Base-by-base conservation (phyloP, 352 stramenopile genomes). In the Globisporangium cederbergense region DNA sequence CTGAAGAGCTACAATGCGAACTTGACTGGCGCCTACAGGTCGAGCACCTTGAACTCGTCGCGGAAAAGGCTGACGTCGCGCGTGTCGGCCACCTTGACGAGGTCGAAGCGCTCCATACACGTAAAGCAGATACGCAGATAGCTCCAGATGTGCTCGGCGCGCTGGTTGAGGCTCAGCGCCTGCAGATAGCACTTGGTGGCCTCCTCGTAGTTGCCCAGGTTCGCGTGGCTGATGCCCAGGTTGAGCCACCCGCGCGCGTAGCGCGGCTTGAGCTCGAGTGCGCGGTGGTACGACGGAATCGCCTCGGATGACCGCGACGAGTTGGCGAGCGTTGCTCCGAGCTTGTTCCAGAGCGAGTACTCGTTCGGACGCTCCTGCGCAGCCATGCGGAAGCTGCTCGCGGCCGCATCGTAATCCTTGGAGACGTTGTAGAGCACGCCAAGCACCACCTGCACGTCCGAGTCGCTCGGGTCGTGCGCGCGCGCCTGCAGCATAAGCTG, bases 101-200 rank as follows among this genome's bases (percentile, higher is more conserved):
- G 82, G 77, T 99, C 96, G 75, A 98, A 99, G 53, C 93, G 82
- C 75, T 99, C 97, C 72, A 97, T 91, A 74, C 94, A 98, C 40
- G 96, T 99, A 66, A 99, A 97, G 60, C 94, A 96, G 79, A 99
- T 98, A 63, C 97, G 83, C 70, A 99, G 85, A 89, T 99, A 99
- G 72, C 91, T 98, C 97, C 97, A 99, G 70, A 98, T 98, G 78
- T 99, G 97, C 42, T 89, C 93, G 20, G 97, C 97, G 36, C 88
- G 88, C 54, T 88, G 86, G 79, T 99, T 99, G 49, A 99, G 83
- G 50, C 84, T 91, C 68, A 99, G 73, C 54, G 96, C 97, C 73
- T 98, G 96, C 43, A 99, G 74, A 77, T 99, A 99, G 79, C 95
- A 99, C 58, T 97, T 93, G n/a, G 89, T 92, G 7, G 96, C 95